Evolutionary conservation across 495 filamentous ascomycete genomes (phyloP).

Genomic region (Hypoxylon trugodes): DNA sequence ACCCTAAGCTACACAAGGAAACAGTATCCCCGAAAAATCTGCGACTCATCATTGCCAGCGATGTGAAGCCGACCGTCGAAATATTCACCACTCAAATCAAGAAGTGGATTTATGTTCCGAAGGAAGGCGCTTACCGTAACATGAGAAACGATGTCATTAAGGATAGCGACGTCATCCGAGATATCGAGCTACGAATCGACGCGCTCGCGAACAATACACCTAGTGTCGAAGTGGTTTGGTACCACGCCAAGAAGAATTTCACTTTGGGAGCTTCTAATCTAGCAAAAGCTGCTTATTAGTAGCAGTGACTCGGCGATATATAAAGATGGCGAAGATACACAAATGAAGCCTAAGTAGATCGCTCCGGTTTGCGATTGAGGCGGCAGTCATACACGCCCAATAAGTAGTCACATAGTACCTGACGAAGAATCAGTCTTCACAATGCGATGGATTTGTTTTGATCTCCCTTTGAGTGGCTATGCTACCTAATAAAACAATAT

Average conservation of each 20-base stretch:
- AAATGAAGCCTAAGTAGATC: too few relatives aligned
- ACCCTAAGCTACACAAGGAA: neutral
- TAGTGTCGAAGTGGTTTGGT: neutral
- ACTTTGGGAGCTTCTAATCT: neutral
- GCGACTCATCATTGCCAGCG: conserved; percentile 1
- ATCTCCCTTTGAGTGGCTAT: too few relatives aligned
- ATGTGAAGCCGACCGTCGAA: neutral
- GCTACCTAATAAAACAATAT: too few relatives aligned
- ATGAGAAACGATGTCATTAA: neutral
- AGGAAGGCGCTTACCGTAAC: neutral
- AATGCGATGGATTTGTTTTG: too few relatives aligned
- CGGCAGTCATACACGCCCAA: too few relatives aligned
- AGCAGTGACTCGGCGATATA: too few relatives aligned
- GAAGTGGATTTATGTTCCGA: neutral
- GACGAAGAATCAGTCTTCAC: too few relatives aligned
- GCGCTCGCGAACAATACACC: too few relatives aligned
- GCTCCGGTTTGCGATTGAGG: too few relatives aligned
- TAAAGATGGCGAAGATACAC: too few relatives aligned
- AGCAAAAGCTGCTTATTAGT: neutral
- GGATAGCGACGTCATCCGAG: neutral
- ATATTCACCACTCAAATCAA: neutral
- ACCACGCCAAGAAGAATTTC: neutral
- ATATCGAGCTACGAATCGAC: neutral
- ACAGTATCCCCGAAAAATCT: neutral
- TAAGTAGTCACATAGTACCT: too few relatives aligned